Conservation (phyloP, 2,329 filamentous ascomycete species). For the Aspergillus ochraceoroseus region DNA sequence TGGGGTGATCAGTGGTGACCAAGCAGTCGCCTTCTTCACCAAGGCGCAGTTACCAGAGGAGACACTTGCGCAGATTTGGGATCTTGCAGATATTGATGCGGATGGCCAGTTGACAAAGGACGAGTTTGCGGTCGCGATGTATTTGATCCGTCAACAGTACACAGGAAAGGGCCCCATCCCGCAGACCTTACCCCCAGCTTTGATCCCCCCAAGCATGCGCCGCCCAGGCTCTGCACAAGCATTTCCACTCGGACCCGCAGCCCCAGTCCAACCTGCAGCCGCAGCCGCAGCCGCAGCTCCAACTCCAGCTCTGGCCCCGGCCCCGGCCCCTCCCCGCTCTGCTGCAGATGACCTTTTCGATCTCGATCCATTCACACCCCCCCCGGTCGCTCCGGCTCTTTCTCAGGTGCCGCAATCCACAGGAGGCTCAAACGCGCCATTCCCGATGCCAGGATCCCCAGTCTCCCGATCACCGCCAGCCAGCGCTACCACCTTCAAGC, state of each 20-base stretch:
- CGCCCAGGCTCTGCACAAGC: slow-evolving; percentile 42
- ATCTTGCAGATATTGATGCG: slow-evolving; percentile 88
- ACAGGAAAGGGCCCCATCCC: slow-evolving; percentile 68
- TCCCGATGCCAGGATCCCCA: slow-evolving; percentile 52
- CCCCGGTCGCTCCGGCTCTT: slow-evolving; percentile 51
- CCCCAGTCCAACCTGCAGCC: too few species aligned
- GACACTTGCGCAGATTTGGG: slow-evolving; percentile 89
- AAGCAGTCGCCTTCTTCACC: slow-evolving; percentile 89
- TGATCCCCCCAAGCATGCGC: slow-evolving; percentile 84
- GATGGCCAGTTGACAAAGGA: slow-evolving; percentile 80
- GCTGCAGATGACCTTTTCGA: slow-evolving; percentile 93
- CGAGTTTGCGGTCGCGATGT: slow-evolving; percentile 97
- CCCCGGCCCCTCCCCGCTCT: slow-evolving; percentile 62
- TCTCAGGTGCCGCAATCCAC: slow-evolving; percentile 63
- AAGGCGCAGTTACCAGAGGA: slow-evolving; percentile 88
- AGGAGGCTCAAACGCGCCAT: slow-evolving; percentile 61
- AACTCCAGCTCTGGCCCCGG: slow-evolving; percentile 47
- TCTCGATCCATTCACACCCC: slow-evolving; percentile 65
- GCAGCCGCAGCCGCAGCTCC: slow-evolving; percentile 39
- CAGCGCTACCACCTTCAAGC: slow-evolving; percentile 64
- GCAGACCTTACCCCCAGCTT: slow-evolving; percentile 67
- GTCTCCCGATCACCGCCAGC: slow-evolving; percentile 39
- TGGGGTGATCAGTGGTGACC: slow-evolving; percentile 86
- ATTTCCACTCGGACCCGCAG: too few species aligned
- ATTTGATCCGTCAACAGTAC: slow-evolving; percentile 85